Percentiles rank a stretch among this genome's conserved stretches.
Conservation (phyloP, 371 early-diverging fungal genomes). For the Rhizopus delemar region DNA sequence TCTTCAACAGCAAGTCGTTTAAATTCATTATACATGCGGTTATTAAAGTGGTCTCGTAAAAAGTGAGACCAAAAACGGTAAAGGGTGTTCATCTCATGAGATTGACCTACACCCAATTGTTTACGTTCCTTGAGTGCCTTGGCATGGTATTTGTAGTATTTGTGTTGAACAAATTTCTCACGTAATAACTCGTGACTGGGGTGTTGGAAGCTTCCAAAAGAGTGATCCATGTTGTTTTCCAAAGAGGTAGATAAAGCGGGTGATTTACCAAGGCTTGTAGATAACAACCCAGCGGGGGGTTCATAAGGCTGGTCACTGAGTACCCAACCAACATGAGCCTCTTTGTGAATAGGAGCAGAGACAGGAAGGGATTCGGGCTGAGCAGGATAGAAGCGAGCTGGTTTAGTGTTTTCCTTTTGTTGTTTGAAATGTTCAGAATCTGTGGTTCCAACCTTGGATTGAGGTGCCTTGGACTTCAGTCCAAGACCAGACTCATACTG, state of each 20-base stretch:
- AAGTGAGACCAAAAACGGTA: conserved; percentile 99
- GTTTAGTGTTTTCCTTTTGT: conserved; percentile 8
- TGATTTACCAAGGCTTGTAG: conserved; percentile 43
- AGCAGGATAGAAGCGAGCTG: conserved; percentile 61
- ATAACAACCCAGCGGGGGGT: conserved; percentile 40
- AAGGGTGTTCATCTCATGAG: conserved; percentile 97
- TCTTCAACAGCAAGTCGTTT: conserved; percentile 88
- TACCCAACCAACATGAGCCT: conserved; percentile 92
- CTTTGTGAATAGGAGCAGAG: conserved; percentile 48
- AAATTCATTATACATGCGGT: conserved; percentile 92
- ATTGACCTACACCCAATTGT: conserved; percentile 83
- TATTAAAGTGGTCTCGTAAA: conserved; percentile 91
- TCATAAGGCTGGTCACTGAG: conserved; percentile 57
- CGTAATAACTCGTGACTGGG: conserved; percentile 91
- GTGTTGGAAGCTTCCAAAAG: conserved; percentile 87
- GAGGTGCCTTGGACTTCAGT: conserved; percentile 25
- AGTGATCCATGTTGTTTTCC: conserved; percentile 62
- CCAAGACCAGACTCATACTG: conserved; percentile 82
- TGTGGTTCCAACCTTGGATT: conserved; percentile 67
- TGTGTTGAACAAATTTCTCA: conserved; percentile 95
- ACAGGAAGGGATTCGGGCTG: conserved; percentile 54
- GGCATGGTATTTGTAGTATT: conserved; percentile 92
- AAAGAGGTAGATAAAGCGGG: conserved; percentile 47
- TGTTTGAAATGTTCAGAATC: conserved; percentile 59
- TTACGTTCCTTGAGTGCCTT: conserved; percentile 93